A percentile compares a stretch with the other conserved stretches of the same genome.
These are phyloP conservation scores for Aspergillus sp. DNA, from an alignment of 2,329 filamentous ascomycete genomes.

Conservation along the genomic window DNA sequence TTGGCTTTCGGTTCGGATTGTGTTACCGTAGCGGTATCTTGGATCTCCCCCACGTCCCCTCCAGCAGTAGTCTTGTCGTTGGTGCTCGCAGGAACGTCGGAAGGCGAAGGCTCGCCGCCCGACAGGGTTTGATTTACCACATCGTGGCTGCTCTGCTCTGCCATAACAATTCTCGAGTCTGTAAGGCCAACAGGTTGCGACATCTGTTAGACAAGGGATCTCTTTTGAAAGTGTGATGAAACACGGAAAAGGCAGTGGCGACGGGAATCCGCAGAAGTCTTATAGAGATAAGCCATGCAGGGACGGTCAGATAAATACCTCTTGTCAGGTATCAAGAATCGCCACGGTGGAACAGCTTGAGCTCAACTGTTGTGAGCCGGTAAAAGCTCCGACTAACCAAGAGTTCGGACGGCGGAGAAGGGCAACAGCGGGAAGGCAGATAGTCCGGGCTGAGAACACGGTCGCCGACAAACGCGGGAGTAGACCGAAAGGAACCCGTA, in stretches of 20 bases:
- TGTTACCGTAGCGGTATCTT: slow-evolving; percentile 37
- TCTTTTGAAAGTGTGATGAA: slow-evolving; percentile 12
- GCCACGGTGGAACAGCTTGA: slow-evolving; percentile 40
- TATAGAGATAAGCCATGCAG: slow-evolving; percentile 15
- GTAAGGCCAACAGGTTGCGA: slow-evolving; percentile 26
- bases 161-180: slow-evolving; percentile 65
- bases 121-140: slow-evolving; percentile 70
- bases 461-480: slow-evolving; percentile 13
- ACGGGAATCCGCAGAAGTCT: slow-evolving; percentile 11
- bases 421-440: slow-evolving; percentile 19
- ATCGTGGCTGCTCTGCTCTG: slow-evolving; percentile 68
- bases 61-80: slow-evolving; percentile 53
- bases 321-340: slow-evolving; percentile 42
- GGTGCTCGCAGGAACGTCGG: slow-evolving; percentile 64
- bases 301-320: slow-evolving; percentile 32
- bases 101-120: slow-evolving; percentile 61
- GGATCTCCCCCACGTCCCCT: slow-evolving; percentile 45
- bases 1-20: slow-evolving; percentile 25
- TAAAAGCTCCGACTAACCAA: slow-evolving; percentile 32
- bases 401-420: slow-evolving; percentile 21
- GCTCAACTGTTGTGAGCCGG: slow-evolving; percentile 30
- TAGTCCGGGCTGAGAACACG: slow-evolving; percentile 17
- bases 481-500: slow-evolving; percentile 19
- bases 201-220: slow-evolving; percentile 32
- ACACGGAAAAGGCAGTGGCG: slow-evolving; percentile 17